These are phyloP conservation scores for Nissolia schottii DNA, from an alignment of 306 rosid species.

Conservation along the genomic window DNA sequence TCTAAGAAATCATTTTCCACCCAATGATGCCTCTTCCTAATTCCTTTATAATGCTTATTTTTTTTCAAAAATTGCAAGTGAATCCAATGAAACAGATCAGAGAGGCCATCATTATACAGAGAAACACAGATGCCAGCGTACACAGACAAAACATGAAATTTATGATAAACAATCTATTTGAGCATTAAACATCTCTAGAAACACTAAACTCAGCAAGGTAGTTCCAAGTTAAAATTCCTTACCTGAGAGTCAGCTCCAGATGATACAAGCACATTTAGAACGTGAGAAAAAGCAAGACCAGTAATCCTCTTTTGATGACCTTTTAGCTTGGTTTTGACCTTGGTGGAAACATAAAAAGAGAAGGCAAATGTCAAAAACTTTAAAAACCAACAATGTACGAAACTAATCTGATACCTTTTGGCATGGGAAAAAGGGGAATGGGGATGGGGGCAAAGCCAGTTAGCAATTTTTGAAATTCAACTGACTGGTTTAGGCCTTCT, in stretches of 20 bases:
- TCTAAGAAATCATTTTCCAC: neutral
- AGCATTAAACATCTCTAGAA: neutral
- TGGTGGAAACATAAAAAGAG: conserved; percentile 20
- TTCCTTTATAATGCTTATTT: neutral
- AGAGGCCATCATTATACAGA: neutral
- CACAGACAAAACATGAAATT: neutral
- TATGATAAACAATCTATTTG: neutral
- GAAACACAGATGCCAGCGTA: neutral
- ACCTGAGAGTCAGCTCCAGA: conserved; percentile 99
- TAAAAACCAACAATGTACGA: neutral
- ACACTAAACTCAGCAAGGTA: conserved; percentile 10
- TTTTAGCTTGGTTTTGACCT: conserved; percentile 92
- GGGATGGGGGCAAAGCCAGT: neutral
- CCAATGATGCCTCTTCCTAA: neutral
- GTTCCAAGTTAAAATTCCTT: conserved; percentile 20
- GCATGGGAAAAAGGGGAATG: neutral
- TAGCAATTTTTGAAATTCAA: conserved; percentile 1
- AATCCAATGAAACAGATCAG: neutral
- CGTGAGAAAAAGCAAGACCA: conserved; percentile 91
- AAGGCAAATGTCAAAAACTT: conserved; percentile 9
- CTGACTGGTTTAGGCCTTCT: neutral
- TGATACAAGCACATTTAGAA: conserved; percentile 88
- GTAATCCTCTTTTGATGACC: conserved; percentile 99
- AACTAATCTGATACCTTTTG: conserved; percentile 4
- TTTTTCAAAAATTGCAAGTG: neutral